Conservation (phyloP, 192 early-diverging fungal genomes). For the Podila minutissima region DNA sequence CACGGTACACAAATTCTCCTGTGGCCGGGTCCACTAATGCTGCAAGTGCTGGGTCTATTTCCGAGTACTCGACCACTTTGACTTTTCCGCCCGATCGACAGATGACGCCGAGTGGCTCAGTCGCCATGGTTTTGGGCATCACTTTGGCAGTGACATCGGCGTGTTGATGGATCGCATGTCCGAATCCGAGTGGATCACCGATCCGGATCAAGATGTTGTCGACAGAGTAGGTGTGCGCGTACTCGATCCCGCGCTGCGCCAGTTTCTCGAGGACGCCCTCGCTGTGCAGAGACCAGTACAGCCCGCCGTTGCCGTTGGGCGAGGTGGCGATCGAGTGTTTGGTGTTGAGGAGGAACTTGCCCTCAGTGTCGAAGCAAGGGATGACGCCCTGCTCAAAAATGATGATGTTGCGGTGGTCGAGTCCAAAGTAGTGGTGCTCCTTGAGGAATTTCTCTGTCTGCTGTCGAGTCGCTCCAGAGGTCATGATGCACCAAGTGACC, state of each 20-base stretch:
- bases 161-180: slow-evolving; percentile 77
- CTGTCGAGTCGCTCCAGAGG: slow-evolving; percentile 84
- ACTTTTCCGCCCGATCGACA: slow-evolving; percentile 78
- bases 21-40: slow-evolving; percentile 60
- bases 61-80: slow-evolving; percentile 94
- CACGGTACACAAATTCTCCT: slow-evolving; percentile 75
- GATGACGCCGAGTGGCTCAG: slow-evolving; percentile 91
- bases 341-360: slow-evolving; percentile 84
- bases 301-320: slow-evolving; percentile 86
- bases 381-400: slow-evolving; percentile 93
- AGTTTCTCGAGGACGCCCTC: slow-evolving; percentile 82
- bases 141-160: slow-evolving; percentile 91
- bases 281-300: slow-evolving; percentile 85
- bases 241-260: slow-evolving; percentile 76
- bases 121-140: slow-evolving; percentile 83
- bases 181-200: slow-evolving; percentile 90
- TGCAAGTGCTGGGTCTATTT: slow-evolving; percentile 81
- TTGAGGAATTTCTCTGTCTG: slow-evolving; percentile 77
- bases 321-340: slow-evolving; percentile 76
- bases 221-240: slow-evolving; percentile 91
- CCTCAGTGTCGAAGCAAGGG: slow-evolving; percentile 86
- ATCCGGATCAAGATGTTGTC: slow-evolving; percentile 94
- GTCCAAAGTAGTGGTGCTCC: slow-evolving; percentile 82
- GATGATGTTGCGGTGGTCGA: slow-evolving; percentile 76
- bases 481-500: slow-evolving; percentile 97